A percentile compares a stretch with the other conserved stretches of the same genome.
Conservation (phyloP, 192 early-diverging fungal genomes). For the Coemansia sp. region DNA sequence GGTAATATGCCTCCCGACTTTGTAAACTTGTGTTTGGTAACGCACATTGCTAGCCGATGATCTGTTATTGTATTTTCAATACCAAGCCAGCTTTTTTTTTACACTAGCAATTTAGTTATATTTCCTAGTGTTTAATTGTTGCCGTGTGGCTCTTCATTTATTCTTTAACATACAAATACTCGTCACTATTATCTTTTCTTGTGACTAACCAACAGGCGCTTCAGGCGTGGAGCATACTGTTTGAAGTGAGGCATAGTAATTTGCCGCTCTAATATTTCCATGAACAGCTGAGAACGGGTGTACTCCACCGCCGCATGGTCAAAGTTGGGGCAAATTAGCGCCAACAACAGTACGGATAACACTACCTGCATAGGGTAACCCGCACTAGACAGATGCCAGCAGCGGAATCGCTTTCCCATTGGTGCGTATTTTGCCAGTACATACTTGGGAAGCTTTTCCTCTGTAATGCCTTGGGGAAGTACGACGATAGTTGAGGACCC, state of each 20-base stretch:
- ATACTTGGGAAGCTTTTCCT: not conserved
- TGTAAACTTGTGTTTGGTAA: too few relatives aligned
- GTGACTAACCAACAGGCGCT: not conserved
- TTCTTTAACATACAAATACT: too few relatives aligned
- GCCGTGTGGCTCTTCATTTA: too few relatives aligned
- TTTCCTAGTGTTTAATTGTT: too few relatives aligned
- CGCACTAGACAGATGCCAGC: not conserved
- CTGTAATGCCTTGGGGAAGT: not conserved
- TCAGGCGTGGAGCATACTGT: not conserved
- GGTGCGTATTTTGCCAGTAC: not conserved
- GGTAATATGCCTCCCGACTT: too few relatives aligned
- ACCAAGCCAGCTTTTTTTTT: too few relatives aligned
- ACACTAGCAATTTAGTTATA: not conserved
- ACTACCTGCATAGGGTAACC: not conserved
- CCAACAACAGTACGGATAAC: not conserved
- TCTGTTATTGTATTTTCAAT: too few relatives aligned
- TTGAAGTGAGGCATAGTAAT: not conserved
- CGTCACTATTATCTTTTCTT: too few relatives aligned
- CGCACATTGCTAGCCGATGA: too few relatives aligned
- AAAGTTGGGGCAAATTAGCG: not conserved
- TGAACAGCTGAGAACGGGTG: not conserved
- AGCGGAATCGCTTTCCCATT: not conserved
- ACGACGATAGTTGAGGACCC: not conserved
- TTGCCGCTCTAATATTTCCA: not conserved
- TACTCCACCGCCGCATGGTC: not conserved